phyloP scores from a whole-genome alignment of 169 alveolate species.

The Plasmodium malariae region DNA sequence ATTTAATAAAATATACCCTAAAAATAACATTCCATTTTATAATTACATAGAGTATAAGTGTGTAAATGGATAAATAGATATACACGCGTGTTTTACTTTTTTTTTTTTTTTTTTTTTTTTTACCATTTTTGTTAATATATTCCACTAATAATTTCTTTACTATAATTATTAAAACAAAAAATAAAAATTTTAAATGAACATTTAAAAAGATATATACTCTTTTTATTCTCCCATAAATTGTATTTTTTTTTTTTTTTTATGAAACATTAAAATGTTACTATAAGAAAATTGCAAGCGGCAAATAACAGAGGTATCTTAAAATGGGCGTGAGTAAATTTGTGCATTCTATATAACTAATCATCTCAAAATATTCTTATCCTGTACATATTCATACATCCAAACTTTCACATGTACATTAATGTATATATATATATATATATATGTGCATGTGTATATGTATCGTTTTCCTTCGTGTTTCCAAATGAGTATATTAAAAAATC shows the following conservation, averaged over 20 bases:
- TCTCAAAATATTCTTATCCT: no score
- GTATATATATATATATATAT: background rate
- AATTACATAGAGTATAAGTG: no score
- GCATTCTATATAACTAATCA: no score
- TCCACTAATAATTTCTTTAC: background rate
- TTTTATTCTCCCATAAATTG: no score
- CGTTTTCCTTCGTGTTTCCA: background rate
- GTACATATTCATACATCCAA: background rate
- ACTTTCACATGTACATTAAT: background rate
- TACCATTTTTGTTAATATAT: background rate
- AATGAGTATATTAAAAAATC: conserved; percentile 55
- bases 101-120: background rate
- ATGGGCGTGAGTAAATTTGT: no score
- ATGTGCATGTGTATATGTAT: background rate
- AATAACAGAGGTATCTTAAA: no score
- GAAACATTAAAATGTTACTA: no score
- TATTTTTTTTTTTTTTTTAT: no score
- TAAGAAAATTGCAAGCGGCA: no score
- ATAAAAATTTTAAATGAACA: background rate
- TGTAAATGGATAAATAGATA: background rate
- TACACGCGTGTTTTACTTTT: background rate
- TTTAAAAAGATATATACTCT: background rate
- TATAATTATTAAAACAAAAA: no score
- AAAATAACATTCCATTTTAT: background rate
- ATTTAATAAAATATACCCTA: background rate